Evolutionary conservation across 2,329 filamentous ascomycete species (phyloP), one percentile per base, ranked within the genome.

Genomic region (Orbilia blumenaviensis): DNA sequence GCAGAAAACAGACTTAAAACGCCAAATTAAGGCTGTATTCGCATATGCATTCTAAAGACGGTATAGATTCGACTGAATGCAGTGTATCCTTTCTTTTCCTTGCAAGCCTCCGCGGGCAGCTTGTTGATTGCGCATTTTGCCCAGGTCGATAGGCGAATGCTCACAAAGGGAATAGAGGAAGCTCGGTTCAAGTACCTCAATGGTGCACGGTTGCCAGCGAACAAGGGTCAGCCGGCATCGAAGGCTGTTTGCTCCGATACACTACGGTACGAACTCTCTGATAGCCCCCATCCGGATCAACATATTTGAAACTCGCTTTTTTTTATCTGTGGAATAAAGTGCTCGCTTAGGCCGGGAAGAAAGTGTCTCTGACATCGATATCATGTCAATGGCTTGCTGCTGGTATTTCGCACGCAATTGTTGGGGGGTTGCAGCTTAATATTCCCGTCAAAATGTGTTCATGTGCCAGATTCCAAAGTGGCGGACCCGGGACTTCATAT

Each of bases 201-300:
- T 52, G 32, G 60, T 44, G 60, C 68, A 73, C 68, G 68, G 68
- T 66, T 73, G 58, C 36, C 18, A 52, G 34, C 29, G 14, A 34
- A 56, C 63, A 67, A 34, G 71, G 71, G 54, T 75, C 48, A 34
- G 56, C 58, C 71, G 71, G 71, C 71, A 63, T 56, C 46, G 71
- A 66, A 75, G 71, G 71, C 63, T 68, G 56, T 63, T 75, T 67
- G 67, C 71, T 75, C 71, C 71, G 71, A 75, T 58, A 68, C 54
- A 41, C 54, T 54, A 23, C 71, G 71, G 71, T 66, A 74, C 69
- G 18, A 67, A 34, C 8, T 50, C 63, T 12, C 58, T 8, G 46
- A 29, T 41, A 54, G 25, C 66, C 56, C 63, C 14, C 29, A n/a
- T n/a, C 41, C 34, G 58, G 42, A 38, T 42, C 36, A 56, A 54